A percentile compares a stretch with the other conserved stretches of the same genome.
These are phyloP conservation scores for Corynespora cassiicola DNA, from an alignment of 2,329 filamentous ascomycete genomes.

Conservation along the genomic window DNA sequence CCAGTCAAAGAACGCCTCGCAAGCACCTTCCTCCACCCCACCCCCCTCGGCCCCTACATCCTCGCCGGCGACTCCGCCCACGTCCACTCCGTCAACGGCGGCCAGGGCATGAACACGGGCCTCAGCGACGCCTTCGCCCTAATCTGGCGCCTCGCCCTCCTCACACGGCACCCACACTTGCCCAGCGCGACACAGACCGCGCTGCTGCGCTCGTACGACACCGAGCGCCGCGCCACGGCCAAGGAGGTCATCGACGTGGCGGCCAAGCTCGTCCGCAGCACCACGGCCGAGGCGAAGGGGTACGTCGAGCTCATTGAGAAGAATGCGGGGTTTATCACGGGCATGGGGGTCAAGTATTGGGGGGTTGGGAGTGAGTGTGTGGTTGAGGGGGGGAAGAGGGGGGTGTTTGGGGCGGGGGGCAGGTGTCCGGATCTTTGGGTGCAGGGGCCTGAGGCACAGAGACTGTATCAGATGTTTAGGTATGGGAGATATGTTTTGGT, in stretches of 20 bases:
- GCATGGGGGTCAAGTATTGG: conserved; percentile 54
- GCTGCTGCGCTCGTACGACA: conserved; percentile 51
- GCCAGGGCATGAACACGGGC: conserved; percentile 29
- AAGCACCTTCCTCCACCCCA: conserved; percentile 16
- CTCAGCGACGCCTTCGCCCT: conserved; percentile 23
- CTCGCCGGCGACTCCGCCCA: conserved; percentile 27
- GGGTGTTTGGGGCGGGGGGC: conserved; percentile 41
- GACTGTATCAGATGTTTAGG: conserved; percentile 13
- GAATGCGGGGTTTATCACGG: conserved; percentile 58
- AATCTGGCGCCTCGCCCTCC: conserved; percentile 21
- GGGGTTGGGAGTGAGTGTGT: conserved; percentile 45
- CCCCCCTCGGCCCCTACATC: conserved; percentile 17
- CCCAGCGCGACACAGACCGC: not conserved
- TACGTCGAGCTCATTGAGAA: conserved; percentile 57
- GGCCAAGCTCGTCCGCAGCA: conserved; percentile 55
- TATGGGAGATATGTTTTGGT: conserved; percentile 18
- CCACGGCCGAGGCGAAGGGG: conserved; percentile 51
- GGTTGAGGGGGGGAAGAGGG: conserved; percentile 34
- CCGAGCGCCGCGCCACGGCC: conserved; percentile 53
- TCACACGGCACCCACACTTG: conserved; percentile 3
- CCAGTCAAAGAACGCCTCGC: conserved; percentile 27
- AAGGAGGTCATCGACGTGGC: conserved; percentile 57
- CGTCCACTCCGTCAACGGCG: conserved; percentile 28
- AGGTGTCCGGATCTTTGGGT: conserved; percentile 27
- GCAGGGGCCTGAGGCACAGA: not conserved